Base-by-base conservation (phyloP, 306 rosid genomes). In the Medicago ruthenica region DNA sequence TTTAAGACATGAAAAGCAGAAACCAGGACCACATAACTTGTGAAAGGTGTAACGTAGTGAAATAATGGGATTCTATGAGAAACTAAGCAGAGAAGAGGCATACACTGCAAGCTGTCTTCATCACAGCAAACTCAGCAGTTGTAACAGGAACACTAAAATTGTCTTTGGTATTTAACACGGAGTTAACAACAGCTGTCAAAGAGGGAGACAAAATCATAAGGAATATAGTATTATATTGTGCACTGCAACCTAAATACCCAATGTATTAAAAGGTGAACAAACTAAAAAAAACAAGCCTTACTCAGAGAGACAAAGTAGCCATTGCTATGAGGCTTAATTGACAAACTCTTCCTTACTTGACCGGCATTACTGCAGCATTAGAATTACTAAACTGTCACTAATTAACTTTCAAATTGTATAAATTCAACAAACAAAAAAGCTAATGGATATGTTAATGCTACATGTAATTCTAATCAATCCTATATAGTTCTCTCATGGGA, bases 21-120 rank as follows among this genome's bases (percentile, higher is more conserved):
- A 45, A 60, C 37, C 22, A 44, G 59, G 48, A 79, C 57, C 21
- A 63, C 44, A 31, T 40, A 54, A 75, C 77, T 48, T 1, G 62
- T 36, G 45, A 44, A 73, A 73, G 59, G 47, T 37, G 37, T 48
- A 24, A 69, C 44, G 16, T 44, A 61, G 71, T 57, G 20, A 68
- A 62, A 57, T 14, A 60, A 37, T 7, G 3, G 45, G 36, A 63
- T 22, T 12, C 40, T 45, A 75, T 34, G 51, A 48, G 71, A 71
- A 67, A 55, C 39, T 34, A 76, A 73, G 76, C 51, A 67, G 65
- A 76, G 55, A 67, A 67, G 82, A 74, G 71, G 66, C 97, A 73
- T 92, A 94, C 97, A 54, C 87, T 94, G 88, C 97, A 94, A 81
- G 96, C 97, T 65, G 96, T 87, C 90, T 86, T 94, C 89, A 94